These are phyloP conservation scores for Macaranga tanarius DNA, from an alignment of 441 rosid genomes.

Conservation along the genomic window DNA sequence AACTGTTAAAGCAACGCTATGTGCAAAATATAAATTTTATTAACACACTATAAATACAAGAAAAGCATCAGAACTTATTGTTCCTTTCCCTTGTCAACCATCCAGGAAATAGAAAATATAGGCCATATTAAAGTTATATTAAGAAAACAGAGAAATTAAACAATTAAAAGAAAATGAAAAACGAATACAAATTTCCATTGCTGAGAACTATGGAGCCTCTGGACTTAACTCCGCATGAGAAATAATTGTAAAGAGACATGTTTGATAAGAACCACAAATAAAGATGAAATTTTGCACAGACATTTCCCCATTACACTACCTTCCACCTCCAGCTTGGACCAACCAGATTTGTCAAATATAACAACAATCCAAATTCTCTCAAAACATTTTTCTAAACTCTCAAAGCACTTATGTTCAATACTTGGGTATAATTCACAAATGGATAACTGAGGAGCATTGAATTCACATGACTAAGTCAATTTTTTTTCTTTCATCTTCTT, in stretches of 20 bases:
- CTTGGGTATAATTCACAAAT: not conserved
- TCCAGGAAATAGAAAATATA: too few relatives aligned
- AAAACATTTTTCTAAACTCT: not conserved
- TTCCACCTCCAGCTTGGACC: not conserved
- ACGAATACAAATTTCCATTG: not conserved
- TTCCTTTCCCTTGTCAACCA: not conserved
- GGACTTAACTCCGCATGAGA: not conserved
- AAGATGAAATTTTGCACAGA: not conserved
- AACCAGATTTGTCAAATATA: not conserved
- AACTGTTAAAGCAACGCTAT: not conserved
- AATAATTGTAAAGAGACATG: not conserved
- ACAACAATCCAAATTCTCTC: not conserved
- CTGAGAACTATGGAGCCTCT: not conserved
- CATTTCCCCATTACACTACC: not conserved
- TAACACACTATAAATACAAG: not conserved
- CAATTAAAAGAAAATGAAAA: not conserved
- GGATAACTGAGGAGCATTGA: not conserved
- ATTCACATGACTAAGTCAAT: not conserved
- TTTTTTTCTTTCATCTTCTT: not conserved
- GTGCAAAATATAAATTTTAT: not conserved
- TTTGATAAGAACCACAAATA: not conserved
- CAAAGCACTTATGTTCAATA: not conserved
- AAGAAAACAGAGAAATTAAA: not conserved
- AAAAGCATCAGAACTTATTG: not conserved
- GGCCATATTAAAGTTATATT: not conserved